phyloP scores from a whole-genome alignment of 495 filamentous ascomycete genomes.

The Neurospora sp. region DNA sequence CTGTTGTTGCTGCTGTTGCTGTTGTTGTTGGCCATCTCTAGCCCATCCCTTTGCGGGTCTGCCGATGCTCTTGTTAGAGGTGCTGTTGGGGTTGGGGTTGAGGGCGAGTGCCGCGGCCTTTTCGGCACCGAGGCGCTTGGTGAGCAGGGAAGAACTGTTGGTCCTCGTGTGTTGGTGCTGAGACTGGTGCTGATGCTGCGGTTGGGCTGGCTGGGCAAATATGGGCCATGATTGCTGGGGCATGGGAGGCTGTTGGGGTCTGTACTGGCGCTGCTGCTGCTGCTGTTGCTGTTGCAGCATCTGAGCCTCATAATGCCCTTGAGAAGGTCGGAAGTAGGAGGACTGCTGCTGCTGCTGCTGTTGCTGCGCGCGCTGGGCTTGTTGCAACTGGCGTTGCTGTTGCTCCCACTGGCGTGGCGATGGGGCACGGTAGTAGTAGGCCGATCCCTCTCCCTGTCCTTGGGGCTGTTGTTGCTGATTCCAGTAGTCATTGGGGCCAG shows the following conservation, averaged over 20 bases:
- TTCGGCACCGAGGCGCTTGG: conserved; percentile 40
- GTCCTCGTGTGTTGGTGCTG: conserved; percentile 9
- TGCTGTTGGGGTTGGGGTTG: not conserved
- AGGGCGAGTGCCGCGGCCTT: conserved; percentile 33
- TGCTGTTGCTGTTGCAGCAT: not conserved
- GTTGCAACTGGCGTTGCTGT: conserved; percentile 1
- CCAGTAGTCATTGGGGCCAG: not conserved
- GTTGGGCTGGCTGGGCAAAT: not conserved
- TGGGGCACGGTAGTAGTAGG: not conserved
- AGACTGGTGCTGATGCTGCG: not conserved
- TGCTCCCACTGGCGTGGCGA: not conserved
- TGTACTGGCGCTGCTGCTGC: not conserved
- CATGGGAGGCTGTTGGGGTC: not conserved
- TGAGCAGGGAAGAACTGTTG: conserved; percentile 28
- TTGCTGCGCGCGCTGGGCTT: not conserved
- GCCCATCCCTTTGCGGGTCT: conserved; percentile 1
- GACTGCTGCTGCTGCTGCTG: not conserved
- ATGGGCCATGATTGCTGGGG: not conserved
- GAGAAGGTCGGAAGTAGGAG: not conserved
- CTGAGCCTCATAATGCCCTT: not conserved
- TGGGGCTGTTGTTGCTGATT: conserved; percentile 5
- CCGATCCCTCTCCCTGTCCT: not conserved
- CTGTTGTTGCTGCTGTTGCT: not conserved
- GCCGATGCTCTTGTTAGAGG: not conserved
- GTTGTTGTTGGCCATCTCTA: conserved; percentile 12